phyloP scores from a whole-genome alignment of 768 basidiomycete genomes.

The Phylloporus sp. region DNA sequence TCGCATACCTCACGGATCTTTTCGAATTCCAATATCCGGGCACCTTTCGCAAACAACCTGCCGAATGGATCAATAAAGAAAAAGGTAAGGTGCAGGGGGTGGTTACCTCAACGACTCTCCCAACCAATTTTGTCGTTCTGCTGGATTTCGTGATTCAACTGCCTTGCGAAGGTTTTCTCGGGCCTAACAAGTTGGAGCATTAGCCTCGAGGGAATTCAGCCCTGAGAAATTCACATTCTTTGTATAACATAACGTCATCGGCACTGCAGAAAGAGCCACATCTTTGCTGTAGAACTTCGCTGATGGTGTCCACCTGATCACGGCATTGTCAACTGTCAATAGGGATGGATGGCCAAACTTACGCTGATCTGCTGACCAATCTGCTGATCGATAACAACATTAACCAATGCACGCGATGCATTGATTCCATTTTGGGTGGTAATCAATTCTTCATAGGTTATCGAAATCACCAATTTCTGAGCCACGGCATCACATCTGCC shows the following conservation, averaged over 20 bases:
- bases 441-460: slow-evolving; percentile 87
- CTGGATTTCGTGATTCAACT: slow-evolving; percentile 68
- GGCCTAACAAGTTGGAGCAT: slow-evolving; percentile 51
- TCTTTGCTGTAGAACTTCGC: slow-evolving; percentile 88
- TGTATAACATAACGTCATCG: slow-evolving; percentile 97
- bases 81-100: not conserved
- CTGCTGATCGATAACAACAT: slow-evolving; percentile 95
- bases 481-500: slow-evolving; percentile 67
- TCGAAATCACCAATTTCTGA: slow-evolving; percentile 60
- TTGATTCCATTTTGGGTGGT: slow-evolving; percentile 81
- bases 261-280: slow-evolving; percentile 98
- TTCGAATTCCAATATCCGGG: slow-evolving; percentile 77
- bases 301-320: slow-evolving; percentile 88
- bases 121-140: slow-evolving; percentile 75
- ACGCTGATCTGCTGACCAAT: slow-evolving; percentile 96
- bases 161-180: slow-evolving; percentile 92
- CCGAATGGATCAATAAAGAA: slow-evolving; percentile 7
- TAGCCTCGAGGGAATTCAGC: not conserved
- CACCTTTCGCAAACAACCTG: slow-evolving; percentile 87
- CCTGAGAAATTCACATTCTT: slow-evolving; percentile 45
- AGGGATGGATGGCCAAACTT: slow-evolving; percentile 25
- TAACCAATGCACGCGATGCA: slow-evolving; percentile 87
- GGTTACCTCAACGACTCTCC: slow-evolving; percentile 81
- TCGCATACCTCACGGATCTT: slow-evolving; percentile 81
- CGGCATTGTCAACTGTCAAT: slow-evolving; percentile 7